A percentile compares a stretch with the other conserved stretches of the same genome.
These are phyloP conservation scores for Phaeophleospora eucalypticola DNA, from an alignment of 2,329 filamentous ascomycete genomes.

Conservation along the genomic window DNA sequence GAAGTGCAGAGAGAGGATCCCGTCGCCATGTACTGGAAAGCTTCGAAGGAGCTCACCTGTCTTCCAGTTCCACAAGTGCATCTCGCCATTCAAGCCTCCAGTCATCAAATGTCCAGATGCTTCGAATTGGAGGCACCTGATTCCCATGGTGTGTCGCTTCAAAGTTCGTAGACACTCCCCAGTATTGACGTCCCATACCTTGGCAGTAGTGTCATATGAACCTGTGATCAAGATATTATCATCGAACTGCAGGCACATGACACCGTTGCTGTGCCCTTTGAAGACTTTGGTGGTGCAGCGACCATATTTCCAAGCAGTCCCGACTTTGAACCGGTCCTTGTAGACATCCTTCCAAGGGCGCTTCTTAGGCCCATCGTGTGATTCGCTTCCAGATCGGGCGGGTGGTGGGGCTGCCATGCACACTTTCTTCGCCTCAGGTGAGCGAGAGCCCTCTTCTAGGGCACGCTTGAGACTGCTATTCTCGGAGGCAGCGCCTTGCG, in stretches of 20 bases:
- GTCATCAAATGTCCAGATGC: conserved; percentile 79
- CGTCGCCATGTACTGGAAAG: conserved; percentile 71
- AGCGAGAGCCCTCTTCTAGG: conserved; percentile 18
- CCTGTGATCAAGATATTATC: conserved; percentile 89
- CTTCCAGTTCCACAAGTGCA: conserved; percentile 96
- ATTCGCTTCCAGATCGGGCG: conserved; percentile 10
- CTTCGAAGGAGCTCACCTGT: conserved; percentile 83
- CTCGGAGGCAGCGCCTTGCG: background rate
- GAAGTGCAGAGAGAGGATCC: conserved; percentile 84
- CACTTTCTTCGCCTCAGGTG: conserved; percentile 28
- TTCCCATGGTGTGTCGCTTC: conserved; percentile 73
- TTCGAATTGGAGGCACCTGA: conserved; percentile 89
- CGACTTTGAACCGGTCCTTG: conserved; percentile 89
- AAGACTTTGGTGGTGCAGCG: conserved; percentile 80
- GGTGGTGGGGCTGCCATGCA: conserved; percentile 21
- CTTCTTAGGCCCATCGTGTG: conserved; percentile 42
- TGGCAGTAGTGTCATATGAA: conserved; percentile 91
- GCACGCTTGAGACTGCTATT: conserved; percentile 19
- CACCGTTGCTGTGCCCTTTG: conserved; percentile 81
- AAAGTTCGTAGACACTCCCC: conserved; percentile 83
- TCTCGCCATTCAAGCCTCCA: conserved; percentile 78
- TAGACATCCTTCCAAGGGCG: conserved; percentile 97
- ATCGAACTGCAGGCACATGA: conserved; percentile 75
- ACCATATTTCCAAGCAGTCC: conserved; percentile 96
- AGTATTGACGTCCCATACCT: conserved; percentile 92